Evolutionary conservation across 768 basidiomycete genomes (phyloP), one percentile per base, ranked within the genome.

Genomic region (Boletus speciosus): DNA sequence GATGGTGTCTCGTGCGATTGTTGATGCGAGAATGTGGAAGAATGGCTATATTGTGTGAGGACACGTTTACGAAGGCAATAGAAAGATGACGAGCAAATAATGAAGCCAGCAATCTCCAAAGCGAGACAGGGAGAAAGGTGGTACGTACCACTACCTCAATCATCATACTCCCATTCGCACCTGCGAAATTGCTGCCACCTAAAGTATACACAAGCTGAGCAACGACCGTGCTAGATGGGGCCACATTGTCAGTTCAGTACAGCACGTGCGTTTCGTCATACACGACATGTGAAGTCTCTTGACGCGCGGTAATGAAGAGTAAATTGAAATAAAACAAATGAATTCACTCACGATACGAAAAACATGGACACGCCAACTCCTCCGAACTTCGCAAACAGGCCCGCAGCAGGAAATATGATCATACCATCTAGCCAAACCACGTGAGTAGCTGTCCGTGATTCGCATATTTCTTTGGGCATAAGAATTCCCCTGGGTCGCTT

Each of bases 81-180:
- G 16, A 25, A 34, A 10, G 34, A 36, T 47, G 44, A 10, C 43
- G 21, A 16, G 14, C 25, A 40, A 48, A 12, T 27, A 27, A 27
- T 27, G 25, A 27, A 27, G 21, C 5, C 14, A n/a, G 16, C n/a
- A 10, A 34, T 23, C 9, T n/a, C 10, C 8, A n/a, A 42, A 40
- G 9, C 36, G 39, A 46, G 42, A 39, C 29, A 34, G 48, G 36
- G 9, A 19, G 45, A 52, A 51, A 47, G 27, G 39, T 36, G 47
- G 48, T 47, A 80, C 86, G 41, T 67, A 93, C 90, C 60, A 98
- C 94, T 11, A 95, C 92, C 72, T 98, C 96, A 57, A 99, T 98
- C 93, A 98, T 97, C 93, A 95, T 93, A 58, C 90, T 93, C 6
- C 90, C 92, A 71, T 93, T 94, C 2, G 88, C 93, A 47, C 90